Evolutionary conservation across 2,329 filamentous ascomycete species (phyloP), one percentile per base, ranked within the genome.

Genomic region (Beauveria brongniartii): DNA sequence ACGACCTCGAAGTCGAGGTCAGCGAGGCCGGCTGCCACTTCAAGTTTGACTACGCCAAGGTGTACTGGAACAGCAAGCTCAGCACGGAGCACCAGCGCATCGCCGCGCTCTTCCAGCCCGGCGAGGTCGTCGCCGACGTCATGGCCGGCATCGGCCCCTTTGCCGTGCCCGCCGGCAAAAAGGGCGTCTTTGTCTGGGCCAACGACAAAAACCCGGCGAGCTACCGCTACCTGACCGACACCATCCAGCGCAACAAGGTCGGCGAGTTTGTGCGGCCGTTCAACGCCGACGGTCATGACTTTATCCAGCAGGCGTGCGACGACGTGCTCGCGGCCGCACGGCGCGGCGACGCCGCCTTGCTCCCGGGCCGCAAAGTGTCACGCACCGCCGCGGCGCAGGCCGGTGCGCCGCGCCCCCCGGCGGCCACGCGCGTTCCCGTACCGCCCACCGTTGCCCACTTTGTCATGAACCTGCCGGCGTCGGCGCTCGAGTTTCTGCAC

Each of bases 61-160:
- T 99, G 4, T 99, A 99, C 80, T 99, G 93, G 93, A 99, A 99
- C 75, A 92, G 87, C 69, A 87, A 93, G 66, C 83, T 99, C 16
- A 88, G 95, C 69, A 90, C 86, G 0, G 94, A 99, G 74, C 94
- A 99, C 74, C 85, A 88, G 65, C 82, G 94, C 3, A 78, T 97
- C 18, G 85, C 93, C 62, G 78, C 82, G 57, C 76, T 87, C 59
- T 97, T 97, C 78, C 77, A 84, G 61, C 85, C 89, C 7, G 92
- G 94, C 44, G 90, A 97, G 70, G 92, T 92, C 3, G 90, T 97
- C 1, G 94, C 89, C 76, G 94, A 99, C 74, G 89, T 97, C 65
- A 99, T 97, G 93, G 93, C 92, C 0, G 94, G 94, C 48, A 92
- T 99, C 55, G 94, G 94, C 0, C 94, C 94, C 0, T 99, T 99